Percentiles rank a stretch among this genome's conserved stretches.
These are phyloP conservation scores for Rhodotorula glutinis DNA, from an alignment of 1,284 basidiomycete species.

Conservation along the genomic window DNA sequence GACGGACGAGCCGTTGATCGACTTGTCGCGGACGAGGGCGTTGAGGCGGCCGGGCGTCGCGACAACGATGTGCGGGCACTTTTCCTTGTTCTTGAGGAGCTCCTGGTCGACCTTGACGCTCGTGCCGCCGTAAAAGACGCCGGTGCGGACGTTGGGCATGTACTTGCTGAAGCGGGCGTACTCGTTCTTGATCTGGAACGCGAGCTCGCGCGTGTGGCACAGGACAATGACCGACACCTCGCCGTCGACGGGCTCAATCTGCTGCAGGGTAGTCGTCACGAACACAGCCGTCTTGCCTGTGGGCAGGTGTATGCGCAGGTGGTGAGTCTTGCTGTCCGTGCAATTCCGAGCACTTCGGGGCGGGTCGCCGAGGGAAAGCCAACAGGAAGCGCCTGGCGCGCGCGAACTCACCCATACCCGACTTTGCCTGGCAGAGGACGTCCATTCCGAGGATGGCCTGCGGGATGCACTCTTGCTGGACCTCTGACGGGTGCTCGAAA, in stretches of 20 bases:
- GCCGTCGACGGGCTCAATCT: conserved; percentile 96
- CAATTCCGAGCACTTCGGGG: too few species aligned
- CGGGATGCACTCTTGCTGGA: conserved; percentile 99
- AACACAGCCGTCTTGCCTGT: conserved; percentile 95
- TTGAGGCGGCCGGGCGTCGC: conserved; percentile 95
- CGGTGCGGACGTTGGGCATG: conserved; percentile 97
- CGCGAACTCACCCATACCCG: conserved; percentile 69
- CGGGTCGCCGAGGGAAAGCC: too few species aligned
- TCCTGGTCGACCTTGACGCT: conserved; percentile 93
- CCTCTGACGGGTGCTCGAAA: conserved; percentile 99
- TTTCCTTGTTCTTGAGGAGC: conserved; percentile 88
- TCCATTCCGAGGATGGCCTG: conserved; percentile 99
- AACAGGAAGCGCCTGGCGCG: too few species aligned
- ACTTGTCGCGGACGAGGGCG: conserved; percentile 87
- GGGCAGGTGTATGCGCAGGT: too few species aligned
- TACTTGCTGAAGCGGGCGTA: conserved; percentile 99
- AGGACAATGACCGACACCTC: conserved; percentile 96
- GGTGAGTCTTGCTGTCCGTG: background rate
- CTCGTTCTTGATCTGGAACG: conserved; percentile 99
- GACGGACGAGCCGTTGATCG: conserved; percentile 85
- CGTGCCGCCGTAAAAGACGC: conserved; percentile 97
- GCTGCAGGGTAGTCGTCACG: conserved; percentile 94
- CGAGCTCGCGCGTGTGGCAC: conserved; percentile 98
- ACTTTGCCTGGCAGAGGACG: conserved; percentile 99
- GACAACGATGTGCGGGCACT: conserved; percentile 98